Evolutionary conservation across 2,329 filamentous ascomycete species (phyloP).

Genomic region (Macrophomina tecta): DNA sequence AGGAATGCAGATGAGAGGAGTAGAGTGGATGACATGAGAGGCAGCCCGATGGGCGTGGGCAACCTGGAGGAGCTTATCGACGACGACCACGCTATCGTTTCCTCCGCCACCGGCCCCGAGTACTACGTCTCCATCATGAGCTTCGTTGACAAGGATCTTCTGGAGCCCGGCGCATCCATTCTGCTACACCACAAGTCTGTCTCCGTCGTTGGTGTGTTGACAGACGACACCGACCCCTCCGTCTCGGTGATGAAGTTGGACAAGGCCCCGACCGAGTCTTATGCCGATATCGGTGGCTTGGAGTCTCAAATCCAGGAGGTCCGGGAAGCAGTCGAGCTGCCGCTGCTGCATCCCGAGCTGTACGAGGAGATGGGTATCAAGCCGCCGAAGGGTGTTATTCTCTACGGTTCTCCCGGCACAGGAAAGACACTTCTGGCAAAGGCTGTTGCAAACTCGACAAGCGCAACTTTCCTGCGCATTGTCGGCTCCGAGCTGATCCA

Average conservation of each 20-base stretch:
- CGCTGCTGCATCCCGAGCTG: conserved; percentile 90
- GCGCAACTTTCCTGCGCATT: conserved; percentile 95
- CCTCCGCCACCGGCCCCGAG: conserved; percentile 94
- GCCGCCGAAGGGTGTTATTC: conserved; percentile 97
- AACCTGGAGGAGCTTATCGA: conserved; percentile 99
- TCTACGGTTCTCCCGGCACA: conserved; percentile 95
- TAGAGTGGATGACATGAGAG: conserved; percentile 96
- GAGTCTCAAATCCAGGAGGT: conserved; percentile 98
- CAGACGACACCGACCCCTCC: conserved; percentile 91
- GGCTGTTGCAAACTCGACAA: conserved; percentile 98
- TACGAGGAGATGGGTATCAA: conserved; percentile 99
- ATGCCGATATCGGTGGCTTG: conserved; percentile 96
- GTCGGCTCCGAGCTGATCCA: conserved; percentile 97
- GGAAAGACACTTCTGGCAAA: conserved; percentile 96
- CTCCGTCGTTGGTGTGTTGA: conserved; percentile 95
- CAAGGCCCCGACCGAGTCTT: conserved; percentile 97
- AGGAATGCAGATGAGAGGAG: conserved; percentile 92
- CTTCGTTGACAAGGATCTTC: conserved; percentile 97
- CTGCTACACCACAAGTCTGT: conserved; percentile 97
- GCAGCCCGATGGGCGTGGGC: conserved; percentile 97
- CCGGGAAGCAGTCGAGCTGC: conserved; percentile 93
- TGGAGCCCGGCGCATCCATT: conserved; percentile 95
- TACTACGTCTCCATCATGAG: conserved; percentile 99
- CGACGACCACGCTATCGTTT: conserved; percentile 98
- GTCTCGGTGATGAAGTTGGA: conserved; percentile 99